Percentiles rank a stretch among this genome's conserved stretches.
These are phyloP conservation scores for Coemansia sp. DNA, from an alignment of 192 early-diverging fungal species.

Conservation along the genomic window DNA sequence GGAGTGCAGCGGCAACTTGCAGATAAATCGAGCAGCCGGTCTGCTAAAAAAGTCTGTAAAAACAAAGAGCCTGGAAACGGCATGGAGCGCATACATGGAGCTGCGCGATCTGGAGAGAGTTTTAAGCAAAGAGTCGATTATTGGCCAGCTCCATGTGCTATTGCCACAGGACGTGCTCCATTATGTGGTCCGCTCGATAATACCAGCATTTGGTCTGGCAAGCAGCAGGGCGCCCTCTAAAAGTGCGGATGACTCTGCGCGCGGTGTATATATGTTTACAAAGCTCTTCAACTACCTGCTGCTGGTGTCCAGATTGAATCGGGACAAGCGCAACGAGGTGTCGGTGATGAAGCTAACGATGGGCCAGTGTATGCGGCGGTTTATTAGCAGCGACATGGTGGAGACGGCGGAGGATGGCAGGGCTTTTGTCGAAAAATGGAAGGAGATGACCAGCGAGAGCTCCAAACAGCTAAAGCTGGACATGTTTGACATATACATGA, in stretches of 20 bases:
- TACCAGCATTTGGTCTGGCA: constrained; percentile 16
- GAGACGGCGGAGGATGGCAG: constrained; percentile 23
- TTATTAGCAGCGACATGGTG: constrained; percentile 12
- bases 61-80: constrained; percentile 15
- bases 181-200: constrained; percentile 15
- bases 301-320: constrained; percentile 26
- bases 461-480: constrained; percentile 16
- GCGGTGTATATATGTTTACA: constrained; percentile 29
- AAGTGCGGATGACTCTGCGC: constrained; percentile 18
- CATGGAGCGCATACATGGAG: constrained; percentile 37
- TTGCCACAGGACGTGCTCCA: constrained; percentile 14
- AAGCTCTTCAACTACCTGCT: constrained; percentile 45
- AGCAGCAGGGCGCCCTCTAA: neutral
- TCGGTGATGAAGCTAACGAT: constrained; percentile 33
- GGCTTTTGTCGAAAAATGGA: constrained; percentile 22
- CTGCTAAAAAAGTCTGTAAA: constrained; percentile 15
- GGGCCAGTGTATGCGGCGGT: constrained; percentile 47
- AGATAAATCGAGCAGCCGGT: constrained; percentile 16
- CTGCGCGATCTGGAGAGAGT: constrained; percentile 27
- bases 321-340: constrained; percentile 25
- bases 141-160: constrained; percentile 15
- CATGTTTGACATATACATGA: constrained; percentile 35
- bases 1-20: constrained; percentile 9
- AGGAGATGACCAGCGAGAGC: constrained; percentile 28
- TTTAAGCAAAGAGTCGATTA: constrained; percentile 15